Base-by-base conservation (phyloP, 495 filamentous ascomycete species). In the Hyaloscypha bicolor region DNA sequence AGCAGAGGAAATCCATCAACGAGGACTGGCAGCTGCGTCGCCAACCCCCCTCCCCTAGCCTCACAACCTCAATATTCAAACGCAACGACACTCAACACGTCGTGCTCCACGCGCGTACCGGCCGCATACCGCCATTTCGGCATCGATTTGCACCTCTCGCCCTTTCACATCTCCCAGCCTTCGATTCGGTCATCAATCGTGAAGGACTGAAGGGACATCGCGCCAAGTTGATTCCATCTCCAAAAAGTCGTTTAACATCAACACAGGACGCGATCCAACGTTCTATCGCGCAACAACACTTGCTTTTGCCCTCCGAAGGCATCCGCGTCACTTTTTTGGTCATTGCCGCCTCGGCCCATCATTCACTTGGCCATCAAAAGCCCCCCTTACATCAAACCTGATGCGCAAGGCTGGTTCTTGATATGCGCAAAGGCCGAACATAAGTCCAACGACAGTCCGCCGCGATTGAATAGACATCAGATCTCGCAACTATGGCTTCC, bases 401-500 rank as follows among this genome's bases (percentile, higher is more conserved):
- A 74, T 72, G 72, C 72, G 72, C 72, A 65, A 74, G 72, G 69
- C 69, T 72, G 55, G 63, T 33, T 70, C 69, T 57, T 74, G 70
- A 70, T 70, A 68, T 70, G 71, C 71, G 66, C 64, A 66, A 37
- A 66, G 32, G 14, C 35, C 32, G 63, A 64, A 19, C 62, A 60
- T 37, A 71, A 60, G 31, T 48, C 16, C 37, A 48, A 67, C 65
- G 30, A 55, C 35, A 53, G 53, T 56, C 29, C n/a, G 12, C 31
- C n/a, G 33, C 52, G 29, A 62, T 19, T 55, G n/a, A 29, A 55
- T 14, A 66, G 9, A 51, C 11, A 56, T 64, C 60, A 31, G 32
- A 6, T 60, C 8, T 65, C 42, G 60, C 62, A 48, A 84, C 61
- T 65, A 96, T 96, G 92, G 87, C 92, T 74, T 93, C 91, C 45